Base-by-base conservation (phyloP, 306 rosid genomes). In the Lathyrus tuberosus region DNA sequence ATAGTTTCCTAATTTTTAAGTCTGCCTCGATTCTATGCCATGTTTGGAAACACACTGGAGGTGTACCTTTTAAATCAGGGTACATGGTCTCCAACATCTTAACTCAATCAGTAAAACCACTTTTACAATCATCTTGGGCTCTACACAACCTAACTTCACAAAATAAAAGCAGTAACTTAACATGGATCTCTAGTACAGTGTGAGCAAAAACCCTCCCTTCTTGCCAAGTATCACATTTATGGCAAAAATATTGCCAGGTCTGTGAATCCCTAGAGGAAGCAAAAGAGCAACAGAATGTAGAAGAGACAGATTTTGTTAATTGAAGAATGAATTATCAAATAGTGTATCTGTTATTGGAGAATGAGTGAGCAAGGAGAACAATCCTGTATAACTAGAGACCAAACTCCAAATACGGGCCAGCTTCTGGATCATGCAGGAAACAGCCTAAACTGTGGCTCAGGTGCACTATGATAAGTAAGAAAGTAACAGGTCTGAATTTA, bases 1-100 rank as follows among this genome's bases (percentile, higher is more conserved):
- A 42, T 42, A 30, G n/a, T 56, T 53, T 61, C 66, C 71, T 40
- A 24, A 67, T 37, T 72, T 77, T 38, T 35, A 67, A n/a, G 41
- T 62, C 30, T 22, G 4, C 47, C 48, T 40, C 18, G 22, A 43
- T 65, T 72, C 10, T 10, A 28, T 49, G 14, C 8, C 59, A 47
- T 38, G 65, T 66, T 72, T 52, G 47, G 51, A 5, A 58, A 17
- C 43, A 49, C 11, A 42, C 26, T 18, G 59, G 58, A 65, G 38
- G 30, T 57, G 56, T 44, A 26, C 42, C 70, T 57, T 33, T 33
- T 12, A 65, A 2, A 56, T 76, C 71, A 18, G 17, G 47, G 57
- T 35, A 76, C 12, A 22, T 37, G 62, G 44, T 38, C 62, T 59
- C 69, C 33, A 70, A 70, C 46, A 62, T 70, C 14, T 51, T 30